A percentile compares a stretch with the other conserved stretches of the same genome.
Conservation (phyloP, 2,329 filamentous ascomycete genomes). For the Plenodomus lindquistii region DNA sequence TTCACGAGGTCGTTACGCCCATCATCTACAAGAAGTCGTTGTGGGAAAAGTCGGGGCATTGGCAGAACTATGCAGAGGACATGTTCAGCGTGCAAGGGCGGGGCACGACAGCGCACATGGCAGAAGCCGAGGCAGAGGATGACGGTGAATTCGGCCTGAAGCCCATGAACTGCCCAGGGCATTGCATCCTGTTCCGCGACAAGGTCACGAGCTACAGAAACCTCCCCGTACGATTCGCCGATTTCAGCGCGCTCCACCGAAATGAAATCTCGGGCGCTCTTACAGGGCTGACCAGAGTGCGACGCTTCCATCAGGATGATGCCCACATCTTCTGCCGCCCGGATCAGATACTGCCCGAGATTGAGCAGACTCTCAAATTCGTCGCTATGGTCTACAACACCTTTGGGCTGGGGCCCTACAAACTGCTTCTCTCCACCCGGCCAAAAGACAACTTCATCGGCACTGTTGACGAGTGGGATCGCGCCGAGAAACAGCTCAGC, state of each 20-base stretch:
- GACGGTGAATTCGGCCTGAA: conserved; percentile 81
- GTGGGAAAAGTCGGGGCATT: conserved; percentile 84
- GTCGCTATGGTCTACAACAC: conserved; percentile 72
- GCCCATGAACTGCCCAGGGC: conserved; percentile 91
- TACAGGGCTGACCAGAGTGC: conserved; percentile 79
- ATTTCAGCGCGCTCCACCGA: conserved; percentile 84
- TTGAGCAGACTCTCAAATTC: conserved; percentile 73
- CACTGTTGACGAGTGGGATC: conserved; percentile 68
- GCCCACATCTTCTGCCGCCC: conserved; percentile 88
- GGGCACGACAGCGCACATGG: conserved; percentile 50
- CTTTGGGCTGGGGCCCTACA: conserved; percentile 72
- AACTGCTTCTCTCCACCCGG: conserved; percentile 76
- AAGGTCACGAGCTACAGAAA: conserved; percentile 76
- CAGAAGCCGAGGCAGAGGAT: conserved; percentile 55
- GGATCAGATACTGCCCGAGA: conserved; percentile 74
- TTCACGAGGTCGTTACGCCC: conserved; percentile 85
- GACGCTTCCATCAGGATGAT: conserved; percentile 88
- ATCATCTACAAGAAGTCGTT: conserved; percentile 88
- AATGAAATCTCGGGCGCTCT: conserved; percentile 84
- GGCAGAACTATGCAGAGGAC: conserved; percentile 88
- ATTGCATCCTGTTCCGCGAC: conserved; percentile 81
- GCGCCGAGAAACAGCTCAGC: conserved; percentile 68
- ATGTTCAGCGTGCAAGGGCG: conserved; percentile 80
- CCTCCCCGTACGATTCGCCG: conserved; percentile 80
- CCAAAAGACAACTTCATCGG: conserved; percentile 80